Conservation (phyloP, 148 eudicot species). For the Camellia japonica region DNA sequence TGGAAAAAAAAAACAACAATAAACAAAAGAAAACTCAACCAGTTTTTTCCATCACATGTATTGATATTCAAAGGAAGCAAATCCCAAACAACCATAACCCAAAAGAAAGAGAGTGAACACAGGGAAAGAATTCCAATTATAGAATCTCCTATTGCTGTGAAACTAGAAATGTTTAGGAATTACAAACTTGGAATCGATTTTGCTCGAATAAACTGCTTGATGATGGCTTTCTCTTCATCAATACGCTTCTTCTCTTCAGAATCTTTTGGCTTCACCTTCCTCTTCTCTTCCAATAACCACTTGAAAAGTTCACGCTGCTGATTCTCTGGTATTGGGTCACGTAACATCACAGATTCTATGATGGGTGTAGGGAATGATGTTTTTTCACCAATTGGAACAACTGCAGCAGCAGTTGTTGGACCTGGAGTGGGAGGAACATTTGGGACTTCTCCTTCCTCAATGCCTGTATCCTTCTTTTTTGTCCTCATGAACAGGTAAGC, state of each 20-base stretch:
- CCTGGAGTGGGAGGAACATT: conserved; percentile 22
- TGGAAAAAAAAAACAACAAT: not conserved
- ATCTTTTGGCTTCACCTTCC: conserved; percentile 77
- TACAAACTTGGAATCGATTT: conserved; percentile 65
- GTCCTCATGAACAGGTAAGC: conserved; percentile 72
- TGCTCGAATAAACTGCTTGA: conserved; percentile 79
- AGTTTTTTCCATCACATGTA: not conserved
- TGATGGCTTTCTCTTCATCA: conserved; percentile 87
- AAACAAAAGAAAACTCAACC: not conserved
- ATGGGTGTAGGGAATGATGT: conserved; percentile 19
- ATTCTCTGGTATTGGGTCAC: conserved; percentile 58
- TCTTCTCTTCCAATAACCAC: conserved; percentile 94
- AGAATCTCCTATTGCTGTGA: not conserved
- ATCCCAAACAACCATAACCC: not conserved
- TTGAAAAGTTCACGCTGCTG: conserved; percentile 84
- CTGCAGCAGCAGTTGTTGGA: conserved; percentile 31
- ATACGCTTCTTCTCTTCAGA: conserved; percentile 67
- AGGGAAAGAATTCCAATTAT: not conserved
- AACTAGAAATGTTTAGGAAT: conserved; percentile 2
- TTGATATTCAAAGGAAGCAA: conserved; percentile 2
- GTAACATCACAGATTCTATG: conserved; percentile 33
- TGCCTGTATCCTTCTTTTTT: conserved; percentile 41
- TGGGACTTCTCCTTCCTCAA: conserved; percentile 31
- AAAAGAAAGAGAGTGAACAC: not conserved
- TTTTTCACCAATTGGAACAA: conserved; percentile 26